Conservation (phyloP, 202 grass and related monocot genomes). For the Dendrocalamus latiflorus region DNA sequence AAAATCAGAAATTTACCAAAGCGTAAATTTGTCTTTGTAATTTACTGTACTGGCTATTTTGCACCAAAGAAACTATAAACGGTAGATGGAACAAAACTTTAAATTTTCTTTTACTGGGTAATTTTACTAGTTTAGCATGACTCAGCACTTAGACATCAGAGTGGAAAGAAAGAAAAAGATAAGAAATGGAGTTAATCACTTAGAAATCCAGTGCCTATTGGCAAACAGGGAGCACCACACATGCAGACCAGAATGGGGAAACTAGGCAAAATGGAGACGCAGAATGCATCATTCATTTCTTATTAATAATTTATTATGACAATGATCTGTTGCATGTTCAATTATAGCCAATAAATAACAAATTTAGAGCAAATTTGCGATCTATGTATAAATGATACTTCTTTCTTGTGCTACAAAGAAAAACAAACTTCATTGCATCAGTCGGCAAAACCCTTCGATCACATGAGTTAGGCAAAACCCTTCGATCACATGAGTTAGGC, state of each 20-base stretch:
- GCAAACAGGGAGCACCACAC: neutral
- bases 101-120: neutral
- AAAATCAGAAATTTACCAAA: neutral
- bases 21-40: neutral
- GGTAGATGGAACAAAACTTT: neutral
- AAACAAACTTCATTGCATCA: neutral
- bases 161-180: neutral
- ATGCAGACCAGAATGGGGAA: neutral
- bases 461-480: too few species aligned
- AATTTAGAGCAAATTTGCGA: neutral
- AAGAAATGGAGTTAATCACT: neutral
- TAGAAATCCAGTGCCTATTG: neutral
- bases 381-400: slow-evolving; percentile 10
- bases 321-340: neutral
- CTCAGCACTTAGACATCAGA: neutral
- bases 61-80: neutral
- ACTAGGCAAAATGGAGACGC: neutral
- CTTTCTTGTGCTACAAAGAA: neutral
- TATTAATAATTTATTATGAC: neutral
- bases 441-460: neutral
- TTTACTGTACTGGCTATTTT: neutral
- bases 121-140: neutral
- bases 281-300: neutral
- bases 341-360: neutral
- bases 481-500: too few species aligned